Base-by-base conservation (phyloP, 1,284 basidiomycete species). In the Hortiboletus rubellus region DNA sequence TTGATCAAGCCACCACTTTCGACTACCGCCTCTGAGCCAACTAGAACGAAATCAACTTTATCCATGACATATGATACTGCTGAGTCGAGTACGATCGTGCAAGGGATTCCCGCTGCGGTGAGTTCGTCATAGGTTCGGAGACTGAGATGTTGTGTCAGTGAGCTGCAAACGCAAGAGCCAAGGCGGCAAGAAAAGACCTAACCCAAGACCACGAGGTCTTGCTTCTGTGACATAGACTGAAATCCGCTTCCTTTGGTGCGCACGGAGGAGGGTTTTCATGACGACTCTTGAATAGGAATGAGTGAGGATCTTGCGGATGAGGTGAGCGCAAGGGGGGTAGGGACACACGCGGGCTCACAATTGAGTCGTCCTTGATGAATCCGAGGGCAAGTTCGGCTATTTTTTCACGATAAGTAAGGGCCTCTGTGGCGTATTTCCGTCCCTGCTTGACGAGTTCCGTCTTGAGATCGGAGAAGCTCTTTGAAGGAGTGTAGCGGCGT, bases 61-160 rank as follows among this genome's bases (percentile, higher is more conserved):
- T 96, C 92, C 90, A 99, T 98, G 61, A 94, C 87, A 77, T 98
- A 99, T 22, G 94, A 94, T 6, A 98, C 95, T 2, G 96, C 96
- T 10, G 94, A 94, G 75, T 99, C 97, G 55, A 99, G 83, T 10
- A 99, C 89, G 55, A 99, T 89, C 1, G 93, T 94, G 74, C 93
- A 96, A 6, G 96, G 95, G 60, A 99, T 93, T 3, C 95, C 95
- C 17, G 87, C 89, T 33, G 87, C 85, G 11, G 86, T 89, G 46
- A 97, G 80, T 54, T 85, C 82, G 65, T 94, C 85, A 67, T 92
- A 88, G n/a, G 95, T 96, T 72, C 89, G 92, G 68, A 96, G 81
- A 55, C 94, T 96, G 49, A 48, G n/a, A 48, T 2, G 52, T 31
- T 24, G 37, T n/a, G 38, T 64, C 24, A 57, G 56, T 46, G 52